These are phyloP conservation scores for Yarrowia sp. DNA, from an alignment of 805 yeast genomes.

Conservation along the genomic window DNA sequence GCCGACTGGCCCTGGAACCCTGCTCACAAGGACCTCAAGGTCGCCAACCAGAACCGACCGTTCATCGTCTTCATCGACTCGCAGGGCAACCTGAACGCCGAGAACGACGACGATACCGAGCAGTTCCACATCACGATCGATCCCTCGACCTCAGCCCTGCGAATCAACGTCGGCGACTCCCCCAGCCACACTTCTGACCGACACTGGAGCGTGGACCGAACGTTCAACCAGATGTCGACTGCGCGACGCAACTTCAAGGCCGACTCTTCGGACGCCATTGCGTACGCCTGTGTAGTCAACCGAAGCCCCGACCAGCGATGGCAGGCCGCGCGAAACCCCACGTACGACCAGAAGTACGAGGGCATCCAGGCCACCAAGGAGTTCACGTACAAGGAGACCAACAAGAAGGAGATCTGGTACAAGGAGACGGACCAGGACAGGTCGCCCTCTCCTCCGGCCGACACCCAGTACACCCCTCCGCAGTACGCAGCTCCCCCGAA, in stretches of 20 bases:
- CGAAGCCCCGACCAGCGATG: background rate
- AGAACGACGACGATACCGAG: slow-evolving; percentile 4
- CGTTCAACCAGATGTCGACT: slow-evolving; percentile 15
- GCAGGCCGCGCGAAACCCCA: background rate
- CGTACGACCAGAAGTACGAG: slow-evolving; percentile 15
- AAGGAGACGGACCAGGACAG: background rate
- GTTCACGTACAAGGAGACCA: slow-evolving; percentile 3
- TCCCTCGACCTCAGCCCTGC: slow-evolving; percentile 2
- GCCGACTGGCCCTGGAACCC: slow-evolving; percentile 23
- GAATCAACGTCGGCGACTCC: slow-evolving; percentile 16
- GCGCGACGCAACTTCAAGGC: slow-evolving; percentile 5
- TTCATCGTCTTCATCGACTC: background rate
- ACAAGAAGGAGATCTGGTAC: slow-evolving; percentile 7
- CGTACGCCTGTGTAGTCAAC: slow-evolving; percentile 7
- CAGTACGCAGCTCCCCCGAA: background rate
- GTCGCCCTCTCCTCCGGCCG: background rate
- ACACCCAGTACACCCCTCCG: background rate
- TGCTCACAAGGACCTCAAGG: background rate
- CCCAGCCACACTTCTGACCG: slow-evolving; percentile 8
- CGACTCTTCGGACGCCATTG: slow-evolving; percentile 16
- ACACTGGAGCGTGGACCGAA: slow-evolving; percentile 5
- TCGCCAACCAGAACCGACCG: slow-evolving; percentile 21
- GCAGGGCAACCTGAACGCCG: slow-evolving; percentile 21
- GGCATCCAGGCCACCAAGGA: slow-evolving; percentile 5
- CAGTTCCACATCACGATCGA: background rate